Evolutionary conservation across 768 basidiomycete genomes (phyloP).

Genomic region (Hericium alpestre): DNA sequence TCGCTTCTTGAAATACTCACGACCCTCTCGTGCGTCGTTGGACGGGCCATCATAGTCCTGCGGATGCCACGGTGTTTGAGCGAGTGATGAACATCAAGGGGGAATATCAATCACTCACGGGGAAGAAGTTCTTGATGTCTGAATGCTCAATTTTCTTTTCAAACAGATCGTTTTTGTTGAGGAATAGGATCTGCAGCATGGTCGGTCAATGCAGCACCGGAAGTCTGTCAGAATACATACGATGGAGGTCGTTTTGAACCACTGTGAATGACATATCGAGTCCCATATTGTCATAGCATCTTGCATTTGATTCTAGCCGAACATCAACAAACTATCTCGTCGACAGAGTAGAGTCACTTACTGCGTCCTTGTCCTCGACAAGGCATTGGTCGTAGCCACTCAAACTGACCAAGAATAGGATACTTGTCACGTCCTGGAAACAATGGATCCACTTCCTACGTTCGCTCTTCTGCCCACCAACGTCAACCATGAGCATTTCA

Average conservation of each 20-base stretch:
- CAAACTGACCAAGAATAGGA: conserved; percentile 82
- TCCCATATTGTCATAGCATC: conserved; percentile 99
- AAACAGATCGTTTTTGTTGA: conserved; percentile 75
- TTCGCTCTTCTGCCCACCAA: conserved; percentile 89
- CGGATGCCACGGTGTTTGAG: neutral
- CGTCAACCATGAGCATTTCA: conserved; percentile 89
- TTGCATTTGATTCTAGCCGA: conserved; percentile 87
- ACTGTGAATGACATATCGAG: conserved; percentile 94
- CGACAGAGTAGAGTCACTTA: conserved; percentile 29
- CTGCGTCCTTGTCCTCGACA: conserved; percentile 85
- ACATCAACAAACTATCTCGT: neutral
- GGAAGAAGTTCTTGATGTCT: conserved; percentile 83
- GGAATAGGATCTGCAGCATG: neutral
- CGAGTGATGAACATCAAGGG: conserved; percentile 13
- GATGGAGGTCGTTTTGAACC: conserved; percentile 91
- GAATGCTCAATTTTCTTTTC: conserved; percentile 71
- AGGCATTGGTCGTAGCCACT: conserved; percentile 93
- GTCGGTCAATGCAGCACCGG: neutral
- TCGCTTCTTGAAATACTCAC: conserved; percentile 83
- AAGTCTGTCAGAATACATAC: conserved; percentile 27
- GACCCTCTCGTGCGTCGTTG: conserved; percentile 61
- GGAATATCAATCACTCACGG: conserved; percentile 30
- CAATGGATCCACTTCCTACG: conserved; percentile 91
- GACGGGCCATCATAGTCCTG: conserved; percentile 81
- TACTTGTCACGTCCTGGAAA: conserved; percentile 90